These are phyloP conservation scores for Naegleria fowleri DNA, from an alignment of 208 protist species.

Conservation along the genomic window DNA sequence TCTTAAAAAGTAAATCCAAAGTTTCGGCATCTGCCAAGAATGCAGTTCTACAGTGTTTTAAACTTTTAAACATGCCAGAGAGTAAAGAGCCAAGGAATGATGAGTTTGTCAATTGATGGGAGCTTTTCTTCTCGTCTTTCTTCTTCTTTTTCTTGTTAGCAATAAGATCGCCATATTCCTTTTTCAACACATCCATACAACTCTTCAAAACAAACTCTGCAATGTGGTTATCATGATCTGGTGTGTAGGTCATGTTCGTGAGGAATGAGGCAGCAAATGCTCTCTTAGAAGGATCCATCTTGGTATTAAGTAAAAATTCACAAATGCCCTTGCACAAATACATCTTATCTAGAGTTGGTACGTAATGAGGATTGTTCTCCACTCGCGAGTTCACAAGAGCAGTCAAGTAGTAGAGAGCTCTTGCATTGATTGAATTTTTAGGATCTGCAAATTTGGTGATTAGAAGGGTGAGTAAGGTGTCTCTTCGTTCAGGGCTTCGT, in stretches of 20 bases:
- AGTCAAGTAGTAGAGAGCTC: background rate
- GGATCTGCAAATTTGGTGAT: background rate
- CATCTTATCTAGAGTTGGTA: background rate
- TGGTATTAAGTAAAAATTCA: background rate
- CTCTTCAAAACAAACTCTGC: background rate
- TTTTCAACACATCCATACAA: background rate
- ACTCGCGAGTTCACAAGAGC: background rate
- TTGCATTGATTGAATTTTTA: background rate
- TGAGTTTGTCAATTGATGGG: background rate
- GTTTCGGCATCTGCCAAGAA: background rate
- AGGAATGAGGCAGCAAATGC: background rate
- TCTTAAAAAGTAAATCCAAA: background rate
- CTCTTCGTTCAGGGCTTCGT: background rate
- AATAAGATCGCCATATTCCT: background rate
- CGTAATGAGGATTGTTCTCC: background rate
- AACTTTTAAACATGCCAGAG: background rate
- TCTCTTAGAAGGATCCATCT: background rate
- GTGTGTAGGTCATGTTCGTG: background rate
- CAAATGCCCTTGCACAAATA: background rate
- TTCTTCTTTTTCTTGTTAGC: background rate
- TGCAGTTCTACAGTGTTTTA: background rate
- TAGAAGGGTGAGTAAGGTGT: background rate
- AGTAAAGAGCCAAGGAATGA: background rate
- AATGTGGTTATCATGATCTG: background rate
- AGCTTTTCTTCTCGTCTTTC: background rate